These are phyloP conservation scores for Tetrapyrgos nigripes DNA, from an alignment of 1,284 basidiomycete species.

Conservation along the genomic window DNA sequence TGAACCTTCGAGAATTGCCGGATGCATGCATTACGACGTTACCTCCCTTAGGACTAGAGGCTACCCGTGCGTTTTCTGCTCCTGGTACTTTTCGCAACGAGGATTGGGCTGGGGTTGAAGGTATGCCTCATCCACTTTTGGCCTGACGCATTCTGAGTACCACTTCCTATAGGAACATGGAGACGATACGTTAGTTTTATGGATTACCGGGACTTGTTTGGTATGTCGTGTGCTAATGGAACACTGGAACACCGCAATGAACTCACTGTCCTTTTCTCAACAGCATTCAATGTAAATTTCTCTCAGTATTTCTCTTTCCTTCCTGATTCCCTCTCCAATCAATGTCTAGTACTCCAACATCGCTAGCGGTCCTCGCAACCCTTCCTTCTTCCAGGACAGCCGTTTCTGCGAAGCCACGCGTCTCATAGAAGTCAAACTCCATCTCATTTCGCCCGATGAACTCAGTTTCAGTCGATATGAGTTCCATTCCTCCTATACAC, in stretches of 20 bases:
- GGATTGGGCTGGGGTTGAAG: constrained; percentile 77
- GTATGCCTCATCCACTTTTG: constrained; percentile 29
- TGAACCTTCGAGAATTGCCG: constrained; percentile 61
- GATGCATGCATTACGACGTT: constrained; percentile 39
- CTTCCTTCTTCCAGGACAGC: constrained; percentile 59
- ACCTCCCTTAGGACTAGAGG: constrained; percentile 57
- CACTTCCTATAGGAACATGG: constrained; percentile 53
- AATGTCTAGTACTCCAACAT: constrained; percentile 43
- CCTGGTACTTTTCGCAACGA: constrained; percentile 41
- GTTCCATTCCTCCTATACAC: not conserved
- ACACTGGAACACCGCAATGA: too few relatives aligned
- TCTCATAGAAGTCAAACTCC: constrained; percentile 63
- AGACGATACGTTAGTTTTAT: constrained; percentile 73
- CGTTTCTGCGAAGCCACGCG: constrained; percentile 68
- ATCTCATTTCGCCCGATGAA: constrained; percentile 29
- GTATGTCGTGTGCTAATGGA: constrained; percentile 47
- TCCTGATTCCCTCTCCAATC: constrained; percentile 5
- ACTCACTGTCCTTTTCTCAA: constrained; percentile 1
- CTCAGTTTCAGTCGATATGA: not conserved
- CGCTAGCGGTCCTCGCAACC: constrained; percentile 46
- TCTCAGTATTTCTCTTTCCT: constrained; percentile 7
- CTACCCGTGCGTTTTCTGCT: constrained; percentile 57
- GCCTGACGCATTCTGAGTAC: not conserved
- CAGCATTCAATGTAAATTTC: constrained; percentile 67
- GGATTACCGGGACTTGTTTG: constrained; percentile 73